Conservation (phyloP, 352 stramenopile species). For the Globisporangium parvum region DNA sequence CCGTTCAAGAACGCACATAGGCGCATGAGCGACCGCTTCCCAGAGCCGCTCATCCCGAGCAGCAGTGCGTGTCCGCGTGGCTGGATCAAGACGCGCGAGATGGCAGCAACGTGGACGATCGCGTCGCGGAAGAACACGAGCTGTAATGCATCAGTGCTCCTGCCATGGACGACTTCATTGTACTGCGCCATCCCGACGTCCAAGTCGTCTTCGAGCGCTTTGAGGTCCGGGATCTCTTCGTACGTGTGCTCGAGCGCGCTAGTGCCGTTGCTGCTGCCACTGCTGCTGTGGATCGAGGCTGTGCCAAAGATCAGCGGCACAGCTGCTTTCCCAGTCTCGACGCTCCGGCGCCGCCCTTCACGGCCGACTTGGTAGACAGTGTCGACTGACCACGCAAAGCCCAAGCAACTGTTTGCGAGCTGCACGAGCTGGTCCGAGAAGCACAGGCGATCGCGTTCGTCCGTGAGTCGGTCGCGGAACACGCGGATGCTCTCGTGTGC, state of each 20-base stretch:
- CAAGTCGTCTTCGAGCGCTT: constrained; percentile 53
- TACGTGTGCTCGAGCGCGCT: background rate
- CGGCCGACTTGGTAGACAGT: constrained; percentile 21
- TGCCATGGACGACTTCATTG: constrained; percentile 16
- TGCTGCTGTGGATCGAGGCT: background rate
- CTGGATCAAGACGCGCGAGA: constrained; percentile 79
- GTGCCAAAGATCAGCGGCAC: constrained; percentile 11
- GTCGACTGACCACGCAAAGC: constrained; percentile 53
- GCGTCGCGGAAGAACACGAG: constrained; percentile 84
- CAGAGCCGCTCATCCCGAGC: constrained; percentile 83
- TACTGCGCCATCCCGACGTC: constrained; percentile 40
- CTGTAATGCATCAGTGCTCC: constrained; percentile 19
- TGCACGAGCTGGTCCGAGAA: constrained; percentile 79
- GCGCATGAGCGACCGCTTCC: constrained; percentile 75
- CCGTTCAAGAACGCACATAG: constrained; percentile 73
- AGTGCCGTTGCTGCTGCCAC: background rate
- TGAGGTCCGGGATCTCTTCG: constrained; percentile 27
- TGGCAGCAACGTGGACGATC: constrained; percentile 80
- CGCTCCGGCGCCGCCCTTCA: constrained; percentile 1
- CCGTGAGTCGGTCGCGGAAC: constrained; percentile 90
- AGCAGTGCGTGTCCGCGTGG: constrained; percentile 83
- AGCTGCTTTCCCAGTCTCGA: background rate
- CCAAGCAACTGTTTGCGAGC: constrained; percentile 56
- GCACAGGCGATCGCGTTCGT: constrained; percentile 75
- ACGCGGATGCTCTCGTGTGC: constrained; percentile 88